Percentiles rank a stretch among this genome's conserved stretches.
Evolutionary conservation across 306 rosid species (phyloP).

Genomic region (Morella rubra): DNA sequence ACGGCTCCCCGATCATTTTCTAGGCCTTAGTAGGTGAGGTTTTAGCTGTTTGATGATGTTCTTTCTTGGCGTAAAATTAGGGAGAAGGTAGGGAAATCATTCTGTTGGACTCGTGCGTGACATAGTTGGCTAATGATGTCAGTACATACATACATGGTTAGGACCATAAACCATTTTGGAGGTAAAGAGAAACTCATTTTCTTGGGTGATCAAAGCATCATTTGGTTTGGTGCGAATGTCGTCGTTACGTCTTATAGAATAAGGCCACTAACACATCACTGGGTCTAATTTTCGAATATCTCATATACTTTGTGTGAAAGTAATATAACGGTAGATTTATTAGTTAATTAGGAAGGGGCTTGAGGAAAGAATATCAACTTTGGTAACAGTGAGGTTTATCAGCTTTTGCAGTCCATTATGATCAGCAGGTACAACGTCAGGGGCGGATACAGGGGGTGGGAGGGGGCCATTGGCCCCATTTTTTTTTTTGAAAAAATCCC

Average conservation of each 20-base stretch:
- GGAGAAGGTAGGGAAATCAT: constrained; percentile 11
- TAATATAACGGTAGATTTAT: too few species aligned
- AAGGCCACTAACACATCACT: too few species aligned
- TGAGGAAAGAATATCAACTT: too few species aligned
- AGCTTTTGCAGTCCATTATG: too few species aligned
- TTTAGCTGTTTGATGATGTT: constrained; percentile 28
- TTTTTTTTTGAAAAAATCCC: too few species aligned
- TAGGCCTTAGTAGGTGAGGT: constrained; percentile 15
- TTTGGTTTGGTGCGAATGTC: background rate
- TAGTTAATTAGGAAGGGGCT: too few species aligned
- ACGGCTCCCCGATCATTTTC: constrained; percentile 23
- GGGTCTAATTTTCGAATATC: too few species aligned
- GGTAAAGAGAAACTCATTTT: background rate
- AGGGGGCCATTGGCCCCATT: too few species aligned
- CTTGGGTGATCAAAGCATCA: background rate
- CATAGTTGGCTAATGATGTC: background rate
- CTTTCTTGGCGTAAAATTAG: constrained; percentile 3
- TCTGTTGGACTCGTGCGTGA: background rate
- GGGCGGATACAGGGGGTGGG: too few species aligned
- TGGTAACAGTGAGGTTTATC: too few species aligned
- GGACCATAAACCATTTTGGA: background rate
- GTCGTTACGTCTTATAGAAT: background rate
- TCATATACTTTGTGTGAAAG: too few species aligned
- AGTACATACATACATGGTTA: background rate
- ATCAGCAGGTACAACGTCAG: too few species aligned